Evolutionary conservation across 1,139 yeast species (phyloP).

Genomic region (Taiozyma onychis): DNA sequence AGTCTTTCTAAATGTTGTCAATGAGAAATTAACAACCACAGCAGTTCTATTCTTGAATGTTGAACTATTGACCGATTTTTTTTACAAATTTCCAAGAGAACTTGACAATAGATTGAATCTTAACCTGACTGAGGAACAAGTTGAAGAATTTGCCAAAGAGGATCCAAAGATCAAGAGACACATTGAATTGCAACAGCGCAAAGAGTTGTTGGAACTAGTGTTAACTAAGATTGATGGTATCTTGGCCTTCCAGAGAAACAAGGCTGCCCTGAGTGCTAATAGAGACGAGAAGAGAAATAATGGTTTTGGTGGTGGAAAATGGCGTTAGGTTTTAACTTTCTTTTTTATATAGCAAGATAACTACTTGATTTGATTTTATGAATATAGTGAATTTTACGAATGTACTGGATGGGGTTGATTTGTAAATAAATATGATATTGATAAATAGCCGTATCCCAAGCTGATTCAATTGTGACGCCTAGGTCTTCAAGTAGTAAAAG

Average conservation of each 20-base stretch:
- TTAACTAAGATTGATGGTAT: constrained; percentile 83
- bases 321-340: constrained; percentile 4
- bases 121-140: constrained; percentile 63
- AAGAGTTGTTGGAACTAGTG: constrained; percentile 82
- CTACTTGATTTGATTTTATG: not conserved
- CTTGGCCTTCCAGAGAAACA: constrained; percentile 60
- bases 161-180: constrained; percentile 89
- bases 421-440: no score
- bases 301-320: constrained; percentile 3
- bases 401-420: not conserved
- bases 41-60: constrained; percentile 91
- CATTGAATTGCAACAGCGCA: constrained; percentile 88
- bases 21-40: constrained; percentile 86
- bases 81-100: constrained; percentile 93
- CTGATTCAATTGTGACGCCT: not conserved
- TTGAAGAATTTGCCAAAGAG: constrained; percentile 88
- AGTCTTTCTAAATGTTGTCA: constrained; percentile 85
- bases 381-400: not conserved
- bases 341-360: not conserved
- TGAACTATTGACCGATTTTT: constrained; percentile 88
- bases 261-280: constrained; percentile 9
- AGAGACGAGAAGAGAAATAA: not conserved
- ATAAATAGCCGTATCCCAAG: not conserved
- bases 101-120: constrained; percentile 67
- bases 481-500: constrained; percentile 8